Evolutionary conservation across 2,329 filamentous ascomycete species (phyloP), one percentile per base, ranked within the genome.

Genomic region (Onygena corvina): DNA sequence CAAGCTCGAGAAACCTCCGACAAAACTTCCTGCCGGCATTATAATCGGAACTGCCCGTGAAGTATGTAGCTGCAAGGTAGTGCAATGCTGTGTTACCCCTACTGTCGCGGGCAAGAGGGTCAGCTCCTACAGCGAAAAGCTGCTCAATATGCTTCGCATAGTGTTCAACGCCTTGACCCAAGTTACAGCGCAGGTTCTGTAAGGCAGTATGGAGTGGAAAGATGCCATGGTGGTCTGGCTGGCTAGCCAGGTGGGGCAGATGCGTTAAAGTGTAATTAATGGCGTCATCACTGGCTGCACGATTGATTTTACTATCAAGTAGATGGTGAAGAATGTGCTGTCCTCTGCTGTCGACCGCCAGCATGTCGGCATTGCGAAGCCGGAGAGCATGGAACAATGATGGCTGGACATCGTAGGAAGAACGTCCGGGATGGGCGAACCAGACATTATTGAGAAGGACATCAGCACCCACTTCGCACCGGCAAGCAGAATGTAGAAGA

Each of bases 61-160:
- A 33, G 16, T 7, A 8, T 11, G 4, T 49, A 9, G 47, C 46
- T n/a, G 54, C 52, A 48, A 56, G 50, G 40, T 56, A 56, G 46
- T 56, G 50, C 16, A 56, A 49, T 25, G 42, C 52, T 34, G 52
- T 54, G 47, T 56, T 56, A 14, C 52, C 52, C 21, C 50, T 45
- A 4, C 34, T 30, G 47, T 54, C 52, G 27, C 52, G 47, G 21
- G 48, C 50, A 7, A 49, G 46, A 5, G 52, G 49, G 21, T 56
- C 50, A 16, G 52, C 50, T 36, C 50, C 50, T 34, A 46, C 50
- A 27, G 33, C 33, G 33, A 36, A 36, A 36, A 36, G 46, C 46
- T 45, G 46, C 35, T 42, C 46, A 25, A 48, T 48, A 31, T n/a
- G 23, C 46, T 27, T 20, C 35, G 12, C 33, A 48, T 21, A 27